Conservation (phyloP, 495 filamentous ascomycete genomes). For the Aspergillus saccharolyticus region DNA sequence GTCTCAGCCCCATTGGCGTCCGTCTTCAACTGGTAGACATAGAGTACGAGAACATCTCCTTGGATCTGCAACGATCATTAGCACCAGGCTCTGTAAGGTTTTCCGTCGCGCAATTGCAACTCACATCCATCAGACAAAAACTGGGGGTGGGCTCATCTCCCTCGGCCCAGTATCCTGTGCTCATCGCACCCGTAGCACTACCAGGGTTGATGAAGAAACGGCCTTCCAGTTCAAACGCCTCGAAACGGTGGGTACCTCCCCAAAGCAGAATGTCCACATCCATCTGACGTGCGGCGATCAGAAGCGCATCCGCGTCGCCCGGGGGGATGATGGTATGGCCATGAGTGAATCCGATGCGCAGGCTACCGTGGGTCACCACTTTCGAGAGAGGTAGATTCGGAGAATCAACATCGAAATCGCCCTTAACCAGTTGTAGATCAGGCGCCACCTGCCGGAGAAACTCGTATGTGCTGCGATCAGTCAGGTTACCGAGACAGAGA, state of each 20-base stretch:
- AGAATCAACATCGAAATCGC: slow-evolving; percentile 89
- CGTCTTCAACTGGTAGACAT: slow-evolving; percentile 93
- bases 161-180: slow-evolving; percentile 62
- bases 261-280: slow-evolving; percentile 96
- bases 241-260: slow-evolving; percentile 96
- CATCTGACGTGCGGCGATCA: slow-evolving; percentile 92
- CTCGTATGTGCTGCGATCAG: slow-evolving; percentile 88
- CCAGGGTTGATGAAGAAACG: slow-evolving; percentile 98
- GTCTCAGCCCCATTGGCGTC: slow-evolving; percentile 85
- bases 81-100: background rate
- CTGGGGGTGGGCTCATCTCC: slow-evolving; percentile 85
- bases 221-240: slow-evolving; percentile 97
- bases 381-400: slow-evolving; percentile 85
- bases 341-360: slow-evolving; percentile 95
- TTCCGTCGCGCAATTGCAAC: slow-evolving; percentile 32
- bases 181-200: slow-evolving; percentile 84
- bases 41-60: slow-evolving; percentile 92
- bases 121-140: slow-evolving; percentile 98
- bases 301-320: slow-evolving; percentile 81
- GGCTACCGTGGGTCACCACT: slow-evolving; percentile 86
- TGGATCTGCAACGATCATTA: slow-evolving; percentile 61
- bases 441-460: slow-evolving; percentile 88
- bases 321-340: slow-evolving; percentile 91
- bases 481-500: slow-evolving; percentile 94
- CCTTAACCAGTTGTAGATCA: slow-evolving; percentile 92